These are phyloP conservation scores for Colletotrichum endophyticum DNA, from an alignment of 2,329 filamentous ascomycete genomes.

Conservation along the genomic window DNA sequence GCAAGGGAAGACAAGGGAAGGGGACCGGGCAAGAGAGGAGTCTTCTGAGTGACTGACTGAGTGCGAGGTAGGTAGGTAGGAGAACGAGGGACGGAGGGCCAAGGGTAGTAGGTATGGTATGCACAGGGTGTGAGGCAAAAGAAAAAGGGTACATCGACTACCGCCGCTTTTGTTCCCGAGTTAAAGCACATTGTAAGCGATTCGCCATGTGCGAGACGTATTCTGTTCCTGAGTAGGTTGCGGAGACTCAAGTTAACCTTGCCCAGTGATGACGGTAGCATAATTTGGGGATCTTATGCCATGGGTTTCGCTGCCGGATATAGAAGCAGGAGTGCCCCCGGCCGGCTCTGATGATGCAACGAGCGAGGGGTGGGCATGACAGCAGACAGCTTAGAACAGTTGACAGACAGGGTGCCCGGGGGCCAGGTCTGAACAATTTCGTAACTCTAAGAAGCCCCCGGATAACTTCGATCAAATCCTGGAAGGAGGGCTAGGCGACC, in stretches of 20 bases:
- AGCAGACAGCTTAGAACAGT: conserved; percentile 31
- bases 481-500: conserved; percentile 29
- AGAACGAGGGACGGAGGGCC: conserved; percentile 28
- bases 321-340: conserved; percentile 52
- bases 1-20: neutral
- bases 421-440: conserved; percentile 31
- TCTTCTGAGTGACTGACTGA: neutral
- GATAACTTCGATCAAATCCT: conserved; percentile 29
- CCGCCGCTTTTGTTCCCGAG: conserved; percentile 44
- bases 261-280: conserved; percentile 56
- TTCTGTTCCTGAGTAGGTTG: conserved; percentile 50
- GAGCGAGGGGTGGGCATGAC: conserved; percentile 35
- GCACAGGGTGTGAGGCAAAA: conserved; percentile 15
- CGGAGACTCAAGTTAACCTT: conserved; percentile 47
- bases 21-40: conserved; percentile 2
- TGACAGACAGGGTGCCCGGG: conserved; percentile 36
- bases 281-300: conserved; percentile 67
- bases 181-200: conserved; percentile 50
- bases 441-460: conserved; percentile 31
- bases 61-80: neutral
- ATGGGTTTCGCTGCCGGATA: conserved; percentile 54
- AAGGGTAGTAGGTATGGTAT: conserved; percentile 21
- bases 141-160: conserved; percentile 34
- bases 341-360: conserved; percentile 47
- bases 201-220: conserved; percentile 53